Evolutionary conservation across 257 asterid species (phyloP).

Genomic region (Primulina huaijiensis): DNA sequence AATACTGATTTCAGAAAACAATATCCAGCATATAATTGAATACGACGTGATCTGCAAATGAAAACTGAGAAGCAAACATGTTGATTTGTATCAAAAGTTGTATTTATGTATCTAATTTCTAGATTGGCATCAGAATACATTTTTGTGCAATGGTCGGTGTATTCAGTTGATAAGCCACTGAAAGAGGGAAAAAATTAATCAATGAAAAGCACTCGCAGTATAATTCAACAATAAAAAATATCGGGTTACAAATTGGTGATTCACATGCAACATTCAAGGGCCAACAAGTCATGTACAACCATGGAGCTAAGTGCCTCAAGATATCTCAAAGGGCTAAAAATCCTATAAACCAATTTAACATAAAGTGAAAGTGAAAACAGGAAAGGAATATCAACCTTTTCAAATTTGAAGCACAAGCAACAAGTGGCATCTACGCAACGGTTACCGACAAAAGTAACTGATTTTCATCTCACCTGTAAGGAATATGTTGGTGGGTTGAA

Average conservation of each 20-base stretch:
- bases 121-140: not conserved
- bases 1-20: not conserved
- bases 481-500: constrained; percentile 63
- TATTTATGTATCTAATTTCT: not conserved
- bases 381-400: not conserved
- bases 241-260: not conserved
- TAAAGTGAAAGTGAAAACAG: not conserved
- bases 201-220: not conserved
- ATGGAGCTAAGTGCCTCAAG: not conserved
- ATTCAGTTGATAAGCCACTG: not conserved
- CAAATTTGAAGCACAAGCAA: not conserved
- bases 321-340: not conserved
- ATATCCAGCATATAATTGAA: not conserved
- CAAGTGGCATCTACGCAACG: not conserved
- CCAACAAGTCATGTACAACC: not conserved
- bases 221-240: no score
- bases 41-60: not conserved
- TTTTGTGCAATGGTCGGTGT: not conserved
- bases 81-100: not conserved
- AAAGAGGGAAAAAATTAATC: not conserved
- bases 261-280: not conserved
- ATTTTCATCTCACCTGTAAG: constrained; percentile 49
- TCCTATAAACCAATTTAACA: not conserved
- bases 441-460: not conserved
- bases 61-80: not conserved